These are phyloP conservation scores for Neophaeococcomyces aloes DNA, from an alignment of 2,329 filamentous ascomycete species.

Conservation along the genomic window DNA sequence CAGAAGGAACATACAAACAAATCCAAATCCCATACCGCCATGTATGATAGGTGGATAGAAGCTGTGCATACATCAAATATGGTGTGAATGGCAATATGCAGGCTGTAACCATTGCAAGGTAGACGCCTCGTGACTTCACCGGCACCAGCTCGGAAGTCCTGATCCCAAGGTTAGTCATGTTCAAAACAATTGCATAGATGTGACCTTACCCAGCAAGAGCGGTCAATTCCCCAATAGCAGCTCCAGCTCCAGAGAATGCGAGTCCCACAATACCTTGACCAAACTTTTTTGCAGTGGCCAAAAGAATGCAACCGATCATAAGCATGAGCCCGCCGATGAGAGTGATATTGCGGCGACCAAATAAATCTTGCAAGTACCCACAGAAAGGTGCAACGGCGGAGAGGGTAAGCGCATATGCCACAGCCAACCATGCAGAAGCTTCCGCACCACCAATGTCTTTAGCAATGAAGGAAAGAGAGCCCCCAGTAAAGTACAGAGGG, in stretches of 20 bases:
- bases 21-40: conserved; percentile 18
- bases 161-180: neutral
- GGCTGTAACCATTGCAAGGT: conserved; percentile 11
- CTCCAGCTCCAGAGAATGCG: conserved; percentile 13
- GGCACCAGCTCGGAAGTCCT: conserved; percentile 16
- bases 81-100: conserved; percentile 14
- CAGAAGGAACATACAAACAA: conserved; percentile 13
- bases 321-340: conserved; percentile 10
- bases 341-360: conserved; percentile 13
- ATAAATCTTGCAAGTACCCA: conserved; percentile 15
- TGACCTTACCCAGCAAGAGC: conserved; percentile 16
- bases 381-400: conserved; percentile 14
- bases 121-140: conserved; percentile 13
- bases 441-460: conserved; percentile 12
- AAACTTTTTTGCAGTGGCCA: conserved; percentile 13
- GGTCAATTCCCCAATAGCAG: conserved; percentile 14
- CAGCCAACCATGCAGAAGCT: conserved; percentile 13
- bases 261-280: conserved; percentile 13
- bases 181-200: too few relatives aligned
- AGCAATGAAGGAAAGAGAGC: conserved; percentile 14
- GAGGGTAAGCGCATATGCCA: conserved; percentile 12
- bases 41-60: conserved; percentile 15
- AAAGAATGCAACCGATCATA: conserved; percentile 12
- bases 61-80: conserved; percentile 13
- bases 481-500: conserved; percentile 15